Evolutionary conservation across 169 alveolate genomes (phyloP).

Genomic region (Cryptosporidium bovis): DNA sequence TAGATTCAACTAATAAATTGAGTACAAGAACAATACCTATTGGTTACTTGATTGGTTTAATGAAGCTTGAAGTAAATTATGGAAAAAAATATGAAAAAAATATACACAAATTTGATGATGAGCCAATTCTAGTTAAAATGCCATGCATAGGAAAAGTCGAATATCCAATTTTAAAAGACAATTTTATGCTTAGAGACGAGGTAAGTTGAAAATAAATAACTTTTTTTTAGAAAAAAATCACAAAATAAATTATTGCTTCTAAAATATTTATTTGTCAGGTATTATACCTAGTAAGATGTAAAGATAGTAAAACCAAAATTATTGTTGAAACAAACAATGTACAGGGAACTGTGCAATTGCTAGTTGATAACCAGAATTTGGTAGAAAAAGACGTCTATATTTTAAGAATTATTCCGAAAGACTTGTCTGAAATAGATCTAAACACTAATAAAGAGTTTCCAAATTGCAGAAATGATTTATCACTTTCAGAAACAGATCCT

Average conservation of each 20-base stretch:
- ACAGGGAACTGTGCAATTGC: constrained; percentile 48
- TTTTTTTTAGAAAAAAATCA: background rate
- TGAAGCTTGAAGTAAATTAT: constrained; percentile 12
- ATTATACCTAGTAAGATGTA: constrained; percentile 19
- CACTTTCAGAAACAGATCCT: constrained; percentile 25
- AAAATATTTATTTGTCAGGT: background rate
- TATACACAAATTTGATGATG: background rate
- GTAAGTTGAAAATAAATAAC: constrained; percentile 28
- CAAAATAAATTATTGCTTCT: background rate
- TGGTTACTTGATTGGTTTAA: constrained; percentile 12
- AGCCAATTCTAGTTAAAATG: constrained; percentile 21
- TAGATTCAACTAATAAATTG: background rate
- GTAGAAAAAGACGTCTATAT: constrained; percentile 26
- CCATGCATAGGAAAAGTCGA: constrained; percentile 52
- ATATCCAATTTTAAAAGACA: constrained; percentile 11
- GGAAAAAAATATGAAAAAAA: background rate
- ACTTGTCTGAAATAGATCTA: constrained; percentile 35
- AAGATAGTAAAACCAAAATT: background rate
- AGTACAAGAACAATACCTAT: background rate
- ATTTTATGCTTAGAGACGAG: constrained; percentile 43
- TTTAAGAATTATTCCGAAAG: constrained; percentile 12
- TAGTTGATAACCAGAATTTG: background rate
- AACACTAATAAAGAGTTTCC: background rate
- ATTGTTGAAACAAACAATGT: constrained; percentile 22
- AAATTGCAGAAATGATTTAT: constrained; percentile 1